phyloP scores from a whole-genome alignment of 2,329 filamentous ascomycete genomes.

The Zasmidium citrigriseum region DNA sequence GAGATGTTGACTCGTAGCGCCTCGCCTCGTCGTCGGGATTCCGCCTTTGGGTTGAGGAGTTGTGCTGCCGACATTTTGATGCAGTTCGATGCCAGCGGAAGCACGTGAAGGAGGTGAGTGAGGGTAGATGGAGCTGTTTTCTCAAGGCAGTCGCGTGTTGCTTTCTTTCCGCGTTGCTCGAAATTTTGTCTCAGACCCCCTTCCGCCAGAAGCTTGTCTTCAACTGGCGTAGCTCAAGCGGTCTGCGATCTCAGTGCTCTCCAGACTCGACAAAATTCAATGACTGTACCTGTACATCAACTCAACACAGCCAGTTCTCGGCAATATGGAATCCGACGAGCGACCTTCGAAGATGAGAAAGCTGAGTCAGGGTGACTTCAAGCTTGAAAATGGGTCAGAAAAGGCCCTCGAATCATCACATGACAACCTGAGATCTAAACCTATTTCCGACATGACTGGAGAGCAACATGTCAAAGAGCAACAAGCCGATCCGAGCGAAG shows the following conservation, averaged over 20 bases:
- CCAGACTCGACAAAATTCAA: constrained; percentile 4
- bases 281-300: not conserved
- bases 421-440: not conserved
- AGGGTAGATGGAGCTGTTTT: not conserved
- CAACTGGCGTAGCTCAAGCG: too few relatives aligned
- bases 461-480: too few relatives aligned
- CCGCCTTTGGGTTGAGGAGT: constrained; percentile 97
- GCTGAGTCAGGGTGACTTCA: constrained; percentile 40
- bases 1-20: constrained; percentile 95
- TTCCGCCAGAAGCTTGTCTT: too few relatives aligned
- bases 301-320: not conserved
- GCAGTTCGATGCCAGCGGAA: not conserved
- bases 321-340: constrained; percentile 57
- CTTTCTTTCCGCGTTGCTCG: constrained; percentile 8
- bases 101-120: not conserved
- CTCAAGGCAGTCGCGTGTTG: constrained; percentile 1
- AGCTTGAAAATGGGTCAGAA: not conserved
- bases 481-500: too few relatives aligned
- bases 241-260: too few relatives aligned
- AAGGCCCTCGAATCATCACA: not conserved
- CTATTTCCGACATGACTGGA: too few relatives aligned
- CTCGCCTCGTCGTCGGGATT: constrained; percentile 96
- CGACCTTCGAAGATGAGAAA: constrained; percentile 59
- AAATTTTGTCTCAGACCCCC: not conserved
- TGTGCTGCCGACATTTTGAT: constrained; percentile 87